Evolutionary conservation across 2,329 filamentous ascomycete species (phyloP), one percentile per base, ranked within the genome.

Genomic region (Diplodia corticola): DNA sequence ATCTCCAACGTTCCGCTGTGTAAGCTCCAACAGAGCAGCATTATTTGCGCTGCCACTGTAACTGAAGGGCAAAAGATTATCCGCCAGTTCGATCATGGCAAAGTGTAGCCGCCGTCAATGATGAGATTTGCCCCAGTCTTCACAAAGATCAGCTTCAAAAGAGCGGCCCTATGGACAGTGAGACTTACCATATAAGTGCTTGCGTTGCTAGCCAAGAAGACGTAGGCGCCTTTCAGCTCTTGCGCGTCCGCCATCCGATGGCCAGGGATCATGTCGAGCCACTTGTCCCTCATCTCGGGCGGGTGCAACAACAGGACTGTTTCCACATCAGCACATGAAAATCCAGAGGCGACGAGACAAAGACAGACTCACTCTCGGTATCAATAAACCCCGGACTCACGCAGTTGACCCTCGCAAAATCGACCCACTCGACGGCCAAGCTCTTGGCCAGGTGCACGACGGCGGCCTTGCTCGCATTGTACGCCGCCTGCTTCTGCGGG

Each of bases 401-500:
- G 55, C 55, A 51, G 33, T 66, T 66, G 35, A 66, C 64, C 35
- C 67, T 26, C 53, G 49, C 60, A 46, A 73, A 73, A 15, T 72
- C 70, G 17, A 70, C 69, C 71, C 71, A 72, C 51, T 73, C 71
- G 24, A 71, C 68, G 17, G 64, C 68, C 60, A 73, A 63, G 13
- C 69, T 70, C 26, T 68, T 67, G 1, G 67, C 70, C 12, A 73
- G 48, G 30, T 73, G 71, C 50, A 71, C 68, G 5, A 72, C 69
- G 4, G 63, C 69, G 4, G 71, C 71, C 54, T 72, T 73, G 7
- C 70, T 70, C 24, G 35, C 64, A 12, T 66, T 66, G 10, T 68
- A 75, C 73, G 67, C 9, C 72, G 76, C 73, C 68, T 80, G 78
- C 44, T 73, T 76, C 69, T 80, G 77, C 13, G 78, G 78, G 3